phyloP scores from a whole-genome alignment of 139 green algal species.

The Limnomonas spitsbergensis region DNA sequence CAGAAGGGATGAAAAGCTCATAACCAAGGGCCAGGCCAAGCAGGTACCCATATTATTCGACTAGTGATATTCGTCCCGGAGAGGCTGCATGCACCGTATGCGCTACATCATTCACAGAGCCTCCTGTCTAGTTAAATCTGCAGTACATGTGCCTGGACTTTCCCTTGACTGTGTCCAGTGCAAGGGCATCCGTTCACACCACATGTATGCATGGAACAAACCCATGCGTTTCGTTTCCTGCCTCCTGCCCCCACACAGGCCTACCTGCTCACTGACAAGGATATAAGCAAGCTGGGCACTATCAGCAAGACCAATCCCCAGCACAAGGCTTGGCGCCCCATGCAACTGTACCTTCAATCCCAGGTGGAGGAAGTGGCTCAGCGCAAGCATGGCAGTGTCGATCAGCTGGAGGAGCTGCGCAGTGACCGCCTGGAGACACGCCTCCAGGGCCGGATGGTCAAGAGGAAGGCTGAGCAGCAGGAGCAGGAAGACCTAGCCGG shows the following conservation, averaged over 20 bases:
- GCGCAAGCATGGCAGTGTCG: conserved; percentile 10
- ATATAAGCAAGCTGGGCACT: conserved; percentile 57
- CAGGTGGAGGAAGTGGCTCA: conserved; percentile 35
- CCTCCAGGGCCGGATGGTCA: background rate
- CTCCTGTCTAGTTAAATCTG: too few species aligned
- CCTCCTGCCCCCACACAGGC: background rate
- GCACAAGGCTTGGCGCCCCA: conserved; percentile 58
- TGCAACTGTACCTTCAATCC: conserved; percentile 64
- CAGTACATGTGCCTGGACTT: too few species aligned
- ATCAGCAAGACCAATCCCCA: conserved; percentile 60
- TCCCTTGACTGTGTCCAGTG: too few species aligned
- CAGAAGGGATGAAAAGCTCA: conserved; percentile 14
- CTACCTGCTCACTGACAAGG: conserved; percentile 55
- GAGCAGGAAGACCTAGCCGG: background rate
- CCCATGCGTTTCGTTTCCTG: too few species aligned
- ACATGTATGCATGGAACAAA: too few species aligned
- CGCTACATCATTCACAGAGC: background rate
- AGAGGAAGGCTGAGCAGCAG: background rate
- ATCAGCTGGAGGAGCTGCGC: background rate
- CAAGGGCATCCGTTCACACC: too few species aligned
- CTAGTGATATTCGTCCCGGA: too few species aligned
- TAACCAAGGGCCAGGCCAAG: conserved; percentile 19
- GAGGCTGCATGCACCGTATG: background rate
- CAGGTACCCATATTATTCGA: conserved; percentile 19
- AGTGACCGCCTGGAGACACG: background rate